These are phyloP conservation scores for Oryza coarctata DNA, from an alignment of 176 grass and related monocot genomes.

Conservation along the genomic window DNA sequence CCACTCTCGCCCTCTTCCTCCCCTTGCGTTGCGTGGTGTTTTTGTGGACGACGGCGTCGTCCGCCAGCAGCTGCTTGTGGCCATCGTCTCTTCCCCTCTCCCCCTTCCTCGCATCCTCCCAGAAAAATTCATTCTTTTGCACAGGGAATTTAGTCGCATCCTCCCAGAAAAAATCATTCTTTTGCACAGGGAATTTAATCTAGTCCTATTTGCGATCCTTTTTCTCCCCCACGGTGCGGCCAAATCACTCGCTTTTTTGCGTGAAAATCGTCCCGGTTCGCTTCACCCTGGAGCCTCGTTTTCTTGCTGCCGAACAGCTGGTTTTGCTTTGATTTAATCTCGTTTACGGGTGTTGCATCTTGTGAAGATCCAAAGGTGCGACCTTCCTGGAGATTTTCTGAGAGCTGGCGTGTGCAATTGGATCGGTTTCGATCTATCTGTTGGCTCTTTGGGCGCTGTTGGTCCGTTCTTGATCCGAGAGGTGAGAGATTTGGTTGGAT, in stretches of 20 bases:
- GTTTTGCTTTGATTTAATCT: neutral
- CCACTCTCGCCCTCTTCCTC: neutral
- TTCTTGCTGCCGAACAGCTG: neutral
- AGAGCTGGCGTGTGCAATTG: slow-evolving; percentile 7
- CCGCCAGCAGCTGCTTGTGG: slow-evolving; percentile 49
- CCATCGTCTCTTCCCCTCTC: slow-evolving; percentile 29
- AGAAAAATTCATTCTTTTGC: slow-evolving; percentile 32
- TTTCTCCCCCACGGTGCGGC: neutral
- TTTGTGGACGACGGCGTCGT: slow-evolving; percentile 49
- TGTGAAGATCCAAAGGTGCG: slow-evolving; percentile 14
- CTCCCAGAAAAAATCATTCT: too few relatives aligned
- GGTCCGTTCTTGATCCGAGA: slow-evolving; percentile 1
- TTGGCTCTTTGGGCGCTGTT: neutral
- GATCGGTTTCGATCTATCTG: slow-evolving; percentile 38
- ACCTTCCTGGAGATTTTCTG: neutral
- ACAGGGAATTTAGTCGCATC: slow-evolving; percentile 28
- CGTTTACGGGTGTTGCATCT: neutral
- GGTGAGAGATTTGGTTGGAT: slow-evolving; percentile 8
- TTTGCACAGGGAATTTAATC: slow-evolving; percentile 28
- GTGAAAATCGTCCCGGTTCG: slow-evolving; percentile 1
- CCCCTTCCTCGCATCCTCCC: slow-evolving; percentile 10
- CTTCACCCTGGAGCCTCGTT: neutral
- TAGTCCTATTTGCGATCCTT: slow-evolving; percentile 19
- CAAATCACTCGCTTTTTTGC: neutral
- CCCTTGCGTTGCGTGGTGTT: slow-evolving; percentile 57